Percentiles rank a stretch among this genome's conserved stretches.
Conservation (phyloP, 352 stramenopile species). For the Pythium guiyangense region DNA sequence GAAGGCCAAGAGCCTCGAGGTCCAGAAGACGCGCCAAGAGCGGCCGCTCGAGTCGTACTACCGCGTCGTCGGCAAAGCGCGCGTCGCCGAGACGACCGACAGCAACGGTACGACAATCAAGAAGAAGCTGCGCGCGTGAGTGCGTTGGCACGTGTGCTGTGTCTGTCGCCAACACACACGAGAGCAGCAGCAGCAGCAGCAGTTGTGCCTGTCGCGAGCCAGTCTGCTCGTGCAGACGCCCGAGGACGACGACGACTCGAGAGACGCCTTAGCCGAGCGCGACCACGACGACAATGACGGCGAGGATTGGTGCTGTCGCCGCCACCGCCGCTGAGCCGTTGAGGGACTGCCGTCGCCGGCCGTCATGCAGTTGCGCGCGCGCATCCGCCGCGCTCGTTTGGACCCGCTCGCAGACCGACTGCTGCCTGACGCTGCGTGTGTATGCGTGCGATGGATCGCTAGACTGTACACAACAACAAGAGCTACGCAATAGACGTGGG, state of each 20-base stretch:
- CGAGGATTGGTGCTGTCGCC: not conserved
- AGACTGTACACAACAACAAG: too few relatives aligned
- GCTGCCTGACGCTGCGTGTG: too few relatives aligned
- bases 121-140: not conserved
- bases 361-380: not conserved
- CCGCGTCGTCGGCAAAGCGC: conserved; percentile 53
- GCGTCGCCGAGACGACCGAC: conserved; percentile 11
- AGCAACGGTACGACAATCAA: not conserved
- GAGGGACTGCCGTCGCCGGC: not conserved
- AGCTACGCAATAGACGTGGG: too few relatives aligned
- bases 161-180: not conserved
- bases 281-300: not conserved
- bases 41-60: conserved; percentile 78
- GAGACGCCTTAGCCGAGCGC: not conserved
- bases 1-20: conserved; percentile 31
- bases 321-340: not conserved
- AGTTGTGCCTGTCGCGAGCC: not conserved
- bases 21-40: conserved; percentile 28
- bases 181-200: not conserved
- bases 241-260: not conserved
- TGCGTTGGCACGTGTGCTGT: not conserved
- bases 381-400: too few relatives aligned
- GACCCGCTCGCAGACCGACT: too few relatives aligned
- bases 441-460: too few relatives aligned
- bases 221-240: not conserved